Conservation (phyloP, 2,329 filamentous ascomycete genomes). For the Cordyceps tenuipes region DNA sequence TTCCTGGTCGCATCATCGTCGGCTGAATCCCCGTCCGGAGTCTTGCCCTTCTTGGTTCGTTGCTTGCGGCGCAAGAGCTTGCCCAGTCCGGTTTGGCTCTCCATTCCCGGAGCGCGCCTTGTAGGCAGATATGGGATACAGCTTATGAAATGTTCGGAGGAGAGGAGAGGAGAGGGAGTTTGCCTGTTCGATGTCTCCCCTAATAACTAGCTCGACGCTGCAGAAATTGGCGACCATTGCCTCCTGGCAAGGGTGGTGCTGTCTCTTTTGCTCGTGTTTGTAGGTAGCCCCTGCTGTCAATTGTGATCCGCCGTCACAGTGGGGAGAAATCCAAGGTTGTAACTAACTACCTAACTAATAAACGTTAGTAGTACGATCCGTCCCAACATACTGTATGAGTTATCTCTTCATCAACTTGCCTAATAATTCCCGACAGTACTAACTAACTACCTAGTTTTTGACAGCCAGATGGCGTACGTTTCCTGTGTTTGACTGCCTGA, state of each 20-base stretch:
- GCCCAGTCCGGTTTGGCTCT: conserved; percentile 29
- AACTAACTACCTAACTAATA: no score
- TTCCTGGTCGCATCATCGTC: conserved; percentile 3
- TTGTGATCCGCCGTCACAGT: background rate
- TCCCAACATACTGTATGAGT: no score
- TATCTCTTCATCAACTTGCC: no score
- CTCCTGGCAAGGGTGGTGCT: conserved; percentile 8
- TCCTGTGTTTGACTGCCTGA: no score
- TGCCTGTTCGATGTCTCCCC: background rate
- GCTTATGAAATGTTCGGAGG: background rate
- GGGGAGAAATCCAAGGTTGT: background rate
- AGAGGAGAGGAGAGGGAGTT: conserved; percentile 3
- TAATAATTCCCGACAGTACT: no score
- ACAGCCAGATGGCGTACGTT: no score
- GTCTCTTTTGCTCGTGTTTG: background rate
- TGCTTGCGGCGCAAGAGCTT: conserved; percentile 46
- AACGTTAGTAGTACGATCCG: no score
- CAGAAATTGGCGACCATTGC: conserved; percentile 1
- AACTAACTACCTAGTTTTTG: no score
- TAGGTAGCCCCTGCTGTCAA: conserved; percentile 1
- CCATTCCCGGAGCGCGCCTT: conserved; percentile 2
- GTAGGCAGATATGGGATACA: background rate
- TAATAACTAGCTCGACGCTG: background rate
- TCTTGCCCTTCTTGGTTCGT: conserved; percentile 34
- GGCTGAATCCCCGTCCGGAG: conserved; percentile 23